Evolutionary conservation across 306 rosid species (phyloP), one percentile per base, ranked within the genome.

Genomic region (Ceratonia siliqua): DNA sequence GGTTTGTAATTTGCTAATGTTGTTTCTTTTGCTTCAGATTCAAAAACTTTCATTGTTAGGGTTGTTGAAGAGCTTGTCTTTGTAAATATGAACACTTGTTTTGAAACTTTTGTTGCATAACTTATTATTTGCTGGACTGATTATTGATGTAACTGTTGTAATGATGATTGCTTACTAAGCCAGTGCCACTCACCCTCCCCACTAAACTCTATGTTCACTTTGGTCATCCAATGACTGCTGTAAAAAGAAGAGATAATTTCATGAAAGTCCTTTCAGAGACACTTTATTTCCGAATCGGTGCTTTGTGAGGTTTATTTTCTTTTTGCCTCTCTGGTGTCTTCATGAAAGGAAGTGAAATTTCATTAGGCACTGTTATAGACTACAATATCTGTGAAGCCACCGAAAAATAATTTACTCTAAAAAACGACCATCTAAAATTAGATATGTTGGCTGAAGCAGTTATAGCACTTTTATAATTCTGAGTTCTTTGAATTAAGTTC

Each of bases 1-100:
- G 43, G 35, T 64, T 50, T 53, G 56, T 41, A 64, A 53, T 39
- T 65, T 39, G 48, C 28, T 65, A 6, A 13, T 49, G 61, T 50
- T 35, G 33, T 35, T 7, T 10, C 4, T 46, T 49, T 32, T 27
- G n/a, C 13, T 73, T 61, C 33, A 14, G 30, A 45, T 73, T 41
- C 6, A 13, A n/a, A 52, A 17, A 18, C n/a, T 27, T 73, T 7
- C 28, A 0, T 27, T 1, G 42, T 27, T 58, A 30, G 14, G 21
- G 21, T 62, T 61, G 18, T 73, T 61, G 5, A 22, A 52, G 52
- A 43, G 22, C 63, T 20, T 30, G n/a, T 46, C 24, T 33, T 20
- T 17, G 17, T 27, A 11, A 41, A 17, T 72, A 17, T 62, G 70
- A 2, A 41, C 13, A 3, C 8, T 42, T 57, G 15, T 32, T 42